Conservation (phyloP, 345 rosid species). For the Arabidopsis arenosa region DNA sequence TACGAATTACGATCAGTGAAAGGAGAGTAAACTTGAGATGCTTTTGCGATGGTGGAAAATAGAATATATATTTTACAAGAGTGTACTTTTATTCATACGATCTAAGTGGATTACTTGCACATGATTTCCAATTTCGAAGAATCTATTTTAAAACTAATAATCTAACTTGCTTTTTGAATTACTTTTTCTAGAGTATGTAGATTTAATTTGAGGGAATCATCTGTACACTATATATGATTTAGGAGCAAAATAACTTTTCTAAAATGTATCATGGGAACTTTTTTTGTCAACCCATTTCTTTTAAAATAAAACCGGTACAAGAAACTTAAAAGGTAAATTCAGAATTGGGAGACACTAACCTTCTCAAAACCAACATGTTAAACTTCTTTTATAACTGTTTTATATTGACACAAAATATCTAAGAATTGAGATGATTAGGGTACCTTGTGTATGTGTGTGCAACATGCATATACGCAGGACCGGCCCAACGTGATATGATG, state of each 20-base stretch:
- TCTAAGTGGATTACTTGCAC: constrained; percentile 34
- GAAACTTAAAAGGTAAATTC: too few relatives aligned
- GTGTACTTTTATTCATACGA: constrained; percentile 18
- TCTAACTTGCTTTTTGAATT: constrained; percentile 1
- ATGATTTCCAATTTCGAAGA: constrained; percentile 30
- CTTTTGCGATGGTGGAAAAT: constrained; percentile 40
- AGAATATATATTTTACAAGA: constrained; percentile 29
- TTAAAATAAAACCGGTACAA: not conserved
- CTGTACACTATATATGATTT: not conserved
- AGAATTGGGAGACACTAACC: not conserved
- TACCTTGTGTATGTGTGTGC: not conserved
- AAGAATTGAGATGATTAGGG: not conserved
- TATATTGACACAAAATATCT: not conserved
- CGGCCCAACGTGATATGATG: too few relatives aligned
- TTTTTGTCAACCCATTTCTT: not conserved
- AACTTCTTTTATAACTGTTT: not conserved
- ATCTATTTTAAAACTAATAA: not conserved
- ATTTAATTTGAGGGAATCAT: not conserved
- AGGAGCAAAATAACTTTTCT: not conserved
- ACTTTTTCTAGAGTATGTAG: not conserved
- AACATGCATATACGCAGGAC: too few relatives aligned
- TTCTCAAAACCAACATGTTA: not conserved
- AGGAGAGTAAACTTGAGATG: constrained; percentile 33
- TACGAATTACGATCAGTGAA: constrained; percentile 26
- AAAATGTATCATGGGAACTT: not conserved